Conservation (phyloP, 495 filamentous ascomycete species). For the Daldinia concentrica region DNA sequence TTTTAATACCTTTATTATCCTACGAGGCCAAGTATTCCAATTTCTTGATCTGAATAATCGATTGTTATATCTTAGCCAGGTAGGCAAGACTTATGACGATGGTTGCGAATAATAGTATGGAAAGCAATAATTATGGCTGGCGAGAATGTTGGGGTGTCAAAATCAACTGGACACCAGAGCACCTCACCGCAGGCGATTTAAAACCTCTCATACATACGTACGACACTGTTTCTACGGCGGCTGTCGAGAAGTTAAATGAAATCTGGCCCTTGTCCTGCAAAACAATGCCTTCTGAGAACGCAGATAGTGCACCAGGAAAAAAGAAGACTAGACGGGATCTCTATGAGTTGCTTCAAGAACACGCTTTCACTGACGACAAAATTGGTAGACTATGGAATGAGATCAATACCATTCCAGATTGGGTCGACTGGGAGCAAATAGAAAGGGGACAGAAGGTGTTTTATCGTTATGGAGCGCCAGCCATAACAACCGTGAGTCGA, state of each 20-base stretch:
- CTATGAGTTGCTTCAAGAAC: constrained; percentile 67
- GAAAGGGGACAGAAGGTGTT: constrained; percentile 73
- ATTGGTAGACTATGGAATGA: constrained; percentile 71
- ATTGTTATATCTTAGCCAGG: too few relatives aligned
- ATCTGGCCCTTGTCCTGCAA: constrained; percentile 55
- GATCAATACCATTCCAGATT: constrained; percentile 73
- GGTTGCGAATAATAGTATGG: too few relatives aligned
- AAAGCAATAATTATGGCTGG: constrained; percentile 46
- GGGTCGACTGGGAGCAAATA: constrained; percentile 87
- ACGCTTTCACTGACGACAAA: constrained; percentile 65
- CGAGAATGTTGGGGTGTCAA: constrained; percentile 69
- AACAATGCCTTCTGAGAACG: constrained; percentile 1
- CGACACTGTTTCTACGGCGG: constrained; percentile 73
- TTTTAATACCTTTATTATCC: neutral
- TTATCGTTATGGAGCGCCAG: constrained; percentile 76
- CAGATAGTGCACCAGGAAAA: constrained; percentile 23
- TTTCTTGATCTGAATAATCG: too few relatives aligned
- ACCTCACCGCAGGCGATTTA: constrained; percentile 69
- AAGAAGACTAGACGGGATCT: constrained; percentile 59
- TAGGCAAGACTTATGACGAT: constrained; percentile 2
- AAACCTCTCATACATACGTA: constrained; percentile 69
- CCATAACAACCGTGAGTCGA: constrained; percentile 58
- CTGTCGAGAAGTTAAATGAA: constrained; percentile 66
- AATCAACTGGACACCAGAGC: constrained; percentile 74
- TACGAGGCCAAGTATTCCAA: neutral